Evolutionary conservation across 1,284 basidiomycete species (phyloP), one percentile per base, ranked within the genome.

Genomic region (Leccinum fuscescens): DNA sequence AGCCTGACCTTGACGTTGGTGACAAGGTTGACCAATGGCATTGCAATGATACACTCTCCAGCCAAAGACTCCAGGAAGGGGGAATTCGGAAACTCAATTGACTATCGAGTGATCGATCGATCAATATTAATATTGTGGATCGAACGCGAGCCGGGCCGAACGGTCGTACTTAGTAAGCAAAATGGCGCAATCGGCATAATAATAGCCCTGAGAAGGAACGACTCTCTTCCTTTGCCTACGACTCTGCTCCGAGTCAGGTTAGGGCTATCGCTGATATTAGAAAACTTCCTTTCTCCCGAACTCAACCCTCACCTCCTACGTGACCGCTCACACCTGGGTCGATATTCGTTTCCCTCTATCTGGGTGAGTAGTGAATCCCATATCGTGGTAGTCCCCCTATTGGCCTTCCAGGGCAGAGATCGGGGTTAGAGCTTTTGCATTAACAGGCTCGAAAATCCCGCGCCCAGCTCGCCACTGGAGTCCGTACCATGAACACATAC

Each of bases 1-100:
- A 9, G 29, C 17, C 65, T 52, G 61, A 81, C 83, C 70, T 82
- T 78, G 64, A 86, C 82, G 71, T 88, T 88, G n/a, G 85, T 85
- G 59, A 76, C 76, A 37, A 88, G 76, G 42, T 81, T 77, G 66
- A 87, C 77, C 62, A 17, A 42, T 49, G 63, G 63, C 50, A 62
- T 57, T 22, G 29, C 22, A 27, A 48, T 17, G 20, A 33, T 39
- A 11, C 3, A 15, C 46, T 49, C 24, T 50, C 24, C 44, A 46
- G 15, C 35, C 2, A 7, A 37, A 37, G 15, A 15, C 37, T 37
- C 37, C 37, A 37, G 8, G 52, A 29, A 37, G 24, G 17, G 35
- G 9, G 22, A 44, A 44, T 17, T 42, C 9, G 9, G 39, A 42
- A 42, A 42, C 9, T 6, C 39, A 11, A 42, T 42, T 42, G n/a